Base-by-base conservation (phyloP, 257 asterid genomes). In the Nicotiana tabacum region DNA sequence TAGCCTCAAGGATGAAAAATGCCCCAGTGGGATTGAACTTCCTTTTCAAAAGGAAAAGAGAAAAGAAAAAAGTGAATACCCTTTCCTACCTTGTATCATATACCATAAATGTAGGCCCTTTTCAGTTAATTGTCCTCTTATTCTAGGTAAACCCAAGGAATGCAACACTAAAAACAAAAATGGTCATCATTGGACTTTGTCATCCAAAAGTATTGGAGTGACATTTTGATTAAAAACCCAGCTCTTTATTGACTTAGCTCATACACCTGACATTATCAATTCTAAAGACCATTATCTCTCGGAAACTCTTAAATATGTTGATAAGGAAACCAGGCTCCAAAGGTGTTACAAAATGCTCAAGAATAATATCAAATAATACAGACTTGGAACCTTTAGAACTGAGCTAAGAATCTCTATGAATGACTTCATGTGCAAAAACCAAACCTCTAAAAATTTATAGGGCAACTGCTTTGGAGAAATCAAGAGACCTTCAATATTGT, bases 401-500 rank as follows among this genome's bases (percentile, higher is more conserved):
- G 16, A 46, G 13, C 24, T 12, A 46, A 39, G 33, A 65, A 81
- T 24, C 58, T 27, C 12, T 61, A 27, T 24, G 32, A 53, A n/a
- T 81, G 16, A 46, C 33, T 37, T 43, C 27, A 53, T 29, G 69
- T 15, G 64, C 56, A 62, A n/a, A 55, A 57, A 51, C 68, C 89
- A 82, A 43, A 93, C 98, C 98, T 94, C 98, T 84, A 94, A 81
- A 88, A 89, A 92, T 88, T 95, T 95, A 90, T 87, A 93, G 6
- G 98, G 97, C 84, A 82, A 80, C 85, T 92, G 85, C 86, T 92
- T 88, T 8, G 98, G 92, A 77, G 97, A 92, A 87, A 88, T 82
- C 69, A 93, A 85, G 86, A 95, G 94, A 17, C 89, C 97, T 92
- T 95, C 99, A 72, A 95, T 91, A 84, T 90, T 95, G 86, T 93